phyloP scores from a whole-genome alignment of 371 early-diverging fungal species.

The Mucor indicus region DNA sequence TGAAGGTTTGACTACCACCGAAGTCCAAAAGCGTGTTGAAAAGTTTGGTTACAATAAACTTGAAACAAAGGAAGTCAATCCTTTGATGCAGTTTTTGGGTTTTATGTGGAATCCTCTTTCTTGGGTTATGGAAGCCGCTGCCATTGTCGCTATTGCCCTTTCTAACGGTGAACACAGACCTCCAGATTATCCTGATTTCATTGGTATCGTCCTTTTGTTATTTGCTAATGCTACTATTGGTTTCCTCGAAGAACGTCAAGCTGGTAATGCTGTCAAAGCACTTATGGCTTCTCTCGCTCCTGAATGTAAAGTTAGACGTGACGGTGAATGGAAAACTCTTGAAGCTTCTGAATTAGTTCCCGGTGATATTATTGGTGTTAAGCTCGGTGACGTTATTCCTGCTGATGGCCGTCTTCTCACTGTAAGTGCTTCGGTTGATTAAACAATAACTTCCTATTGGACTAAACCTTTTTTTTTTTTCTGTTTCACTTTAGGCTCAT shows the following conservation, averaged over 20 bases:
- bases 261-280: conserved; percentile 74
- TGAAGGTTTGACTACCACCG: conserved; percentile 59
- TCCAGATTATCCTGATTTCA: conserved; percentile 82
- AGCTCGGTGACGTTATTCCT: conserved; percentile 78
- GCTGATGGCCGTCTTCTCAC: conserved; percentile 66
- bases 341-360: conserved; percentile 63
- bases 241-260: conserved; percentile 79
- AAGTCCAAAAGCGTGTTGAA: conserved; percentile 56
- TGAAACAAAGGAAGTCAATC: conserved; percentile 74
- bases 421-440: conserved; percentile 28
- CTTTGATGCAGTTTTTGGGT: conserved; percentile 77
- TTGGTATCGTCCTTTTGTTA: conserved; percentile 76
- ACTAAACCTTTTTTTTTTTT: conserved; percentile 47
- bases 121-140: conserved; percentile 80
- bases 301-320: conserved; percentile 66
- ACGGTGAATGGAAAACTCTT: conserved; percentile 54
- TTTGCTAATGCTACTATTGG: conserved; percentile 84
- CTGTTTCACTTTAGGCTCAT: conserved; percentile 46
- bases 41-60: conserved; percentile 70
- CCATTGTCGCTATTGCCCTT: conserved; percentile 67
- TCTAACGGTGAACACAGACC: conserved; percentile 63
- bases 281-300: conserved; percentile 73
- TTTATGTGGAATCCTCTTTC: conserved; percentile 84
- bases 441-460: too few species aligned
- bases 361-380: conserved; percentile 72